These are phyloP conservation scores for Colletotrichum sp. DNA, from an alignment of 2,329 filamentous ascomycete genomes.

Conservation along the genomic window DNA sequence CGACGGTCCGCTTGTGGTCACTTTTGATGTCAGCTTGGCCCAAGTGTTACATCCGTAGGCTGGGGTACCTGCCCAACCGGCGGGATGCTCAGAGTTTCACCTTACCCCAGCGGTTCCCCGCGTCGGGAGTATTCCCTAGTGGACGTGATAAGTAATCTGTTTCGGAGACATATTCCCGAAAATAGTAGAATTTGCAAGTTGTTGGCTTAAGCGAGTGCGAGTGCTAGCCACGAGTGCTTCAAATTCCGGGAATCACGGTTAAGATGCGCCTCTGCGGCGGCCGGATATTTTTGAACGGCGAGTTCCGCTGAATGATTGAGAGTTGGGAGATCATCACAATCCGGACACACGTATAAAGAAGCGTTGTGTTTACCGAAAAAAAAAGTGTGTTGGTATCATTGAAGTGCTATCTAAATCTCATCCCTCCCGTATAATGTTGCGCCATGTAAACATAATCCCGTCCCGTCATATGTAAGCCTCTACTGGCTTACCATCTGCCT, in stretches of 20 bases:
- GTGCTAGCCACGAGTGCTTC: background rate
- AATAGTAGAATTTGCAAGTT: background rate
- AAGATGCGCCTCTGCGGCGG: background rate
- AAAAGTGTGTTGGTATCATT: background rate
- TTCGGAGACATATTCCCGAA: background rate
- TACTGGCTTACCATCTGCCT: background rate
- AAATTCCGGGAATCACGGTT: rapidly evolving
- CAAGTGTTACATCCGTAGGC: background rate
- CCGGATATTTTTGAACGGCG: rapidly evolving
- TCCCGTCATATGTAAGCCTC: background rate
- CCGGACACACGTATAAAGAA: rapidly evolving
- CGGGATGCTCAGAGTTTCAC: background rate
- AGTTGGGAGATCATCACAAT: rapidly evolving
- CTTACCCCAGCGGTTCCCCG: background rate
- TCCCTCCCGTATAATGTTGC: background rate
- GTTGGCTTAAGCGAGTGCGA: background rate
- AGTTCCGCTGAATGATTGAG: background rate
- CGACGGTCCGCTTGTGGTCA: background rate
- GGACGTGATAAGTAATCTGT: background rate
- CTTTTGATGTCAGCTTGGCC: background rate
- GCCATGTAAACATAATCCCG: background rate
- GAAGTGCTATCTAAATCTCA: background rate
- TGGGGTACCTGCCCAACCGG: background rate
- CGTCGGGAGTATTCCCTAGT: background rate
- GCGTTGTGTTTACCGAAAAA: rapidly evolving